These are phyloP conservation scores for Mallotus japonicus DNA, from an alignment of 441 rosid species.

Conservation along the genomic window DNA sequence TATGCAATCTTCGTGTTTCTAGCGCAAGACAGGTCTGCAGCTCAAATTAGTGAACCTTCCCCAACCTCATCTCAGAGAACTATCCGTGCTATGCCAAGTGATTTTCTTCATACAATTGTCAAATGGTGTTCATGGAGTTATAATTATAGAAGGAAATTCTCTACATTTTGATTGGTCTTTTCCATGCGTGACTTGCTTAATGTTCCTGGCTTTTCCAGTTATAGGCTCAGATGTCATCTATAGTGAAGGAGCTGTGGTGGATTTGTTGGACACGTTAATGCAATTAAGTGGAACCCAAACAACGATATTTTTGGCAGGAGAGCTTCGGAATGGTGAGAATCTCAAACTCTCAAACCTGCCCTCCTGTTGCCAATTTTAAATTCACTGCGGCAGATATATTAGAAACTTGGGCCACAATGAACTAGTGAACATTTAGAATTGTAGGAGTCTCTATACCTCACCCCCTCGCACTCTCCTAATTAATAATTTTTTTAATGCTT, in stretches of 20 bases:
- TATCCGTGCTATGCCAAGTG: background rate
- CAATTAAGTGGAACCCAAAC: slow-evolving; percentile 64
- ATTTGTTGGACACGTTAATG: slow-evolving; percentile 65
- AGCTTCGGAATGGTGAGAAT: slow-evolving; percentile 66
- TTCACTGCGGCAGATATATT: slow-evolving; percentile 41
- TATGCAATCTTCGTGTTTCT: too few relatives aligned
- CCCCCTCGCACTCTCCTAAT: background rate
- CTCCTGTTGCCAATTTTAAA: background rate
- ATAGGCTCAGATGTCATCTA: slow-evolving; percentile 40
- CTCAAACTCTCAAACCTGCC: slow-evolving; percentile 2
- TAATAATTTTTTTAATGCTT: background rate
- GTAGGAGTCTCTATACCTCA: background rate
- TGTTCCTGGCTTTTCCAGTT: slow-evolving; percentile 8
- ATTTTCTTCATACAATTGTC: background rate
- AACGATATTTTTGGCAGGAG: slow-evolving; percentile 74
- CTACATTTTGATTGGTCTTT: background rate
- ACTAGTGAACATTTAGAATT: background rate
- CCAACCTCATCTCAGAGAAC: background rate
- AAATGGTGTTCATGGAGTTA: background rate
- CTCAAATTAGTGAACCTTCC: too few relatives aligned
- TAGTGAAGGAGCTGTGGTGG: slow-evolving; percentile 77
- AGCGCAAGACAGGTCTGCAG: too few relatives aligned
- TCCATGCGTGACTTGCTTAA: background rate
- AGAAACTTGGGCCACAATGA: slow-evolving; percentile 59
- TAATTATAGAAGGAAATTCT: background rate